phyloP scores from a whole-genome alignment of 129 eudicot genomes.

The Apium graveolens region DNA sequence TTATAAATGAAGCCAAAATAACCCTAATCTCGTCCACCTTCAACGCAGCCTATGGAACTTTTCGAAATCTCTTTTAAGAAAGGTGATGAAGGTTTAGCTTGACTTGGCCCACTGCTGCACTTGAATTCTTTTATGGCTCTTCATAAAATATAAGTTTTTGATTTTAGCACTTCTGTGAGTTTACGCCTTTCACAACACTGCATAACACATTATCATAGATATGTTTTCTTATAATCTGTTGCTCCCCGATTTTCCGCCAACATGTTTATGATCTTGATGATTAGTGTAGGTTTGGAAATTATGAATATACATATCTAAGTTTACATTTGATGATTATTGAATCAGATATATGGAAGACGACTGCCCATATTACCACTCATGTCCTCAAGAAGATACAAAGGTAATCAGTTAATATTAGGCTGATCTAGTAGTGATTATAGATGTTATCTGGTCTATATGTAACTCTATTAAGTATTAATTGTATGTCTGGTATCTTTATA shows the following conservation, averaged over 20 bases:
- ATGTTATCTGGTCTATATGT: not conserved
- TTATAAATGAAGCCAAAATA: too few species aligned
- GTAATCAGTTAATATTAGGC: not conserved
- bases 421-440: not conserved
- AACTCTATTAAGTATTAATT: not conserved
- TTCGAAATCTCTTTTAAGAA: not conserved
- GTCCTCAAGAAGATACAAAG: not conserved
- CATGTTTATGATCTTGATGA: not conserved
- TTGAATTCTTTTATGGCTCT: too few species aligned
- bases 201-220: not conserved
- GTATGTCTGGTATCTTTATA: not conserved
- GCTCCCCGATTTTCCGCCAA: not conserved
- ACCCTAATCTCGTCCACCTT: not conserved
- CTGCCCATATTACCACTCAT: not conserved
- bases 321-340: not conserved
- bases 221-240: not conserved
- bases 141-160: not conserved
- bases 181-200: not conserved
- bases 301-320: not conserved
- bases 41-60: not conserved
- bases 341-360: slow-evolving; percentile 4
- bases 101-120: too few species aligned
- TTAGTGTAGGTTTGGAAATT: not conserved
- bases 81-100: too few species aligned
- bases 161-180: not conserved